phyloP scores from a whole-genome alignment of 805 yeast species.

The Yarrowia sp. region DNA sequence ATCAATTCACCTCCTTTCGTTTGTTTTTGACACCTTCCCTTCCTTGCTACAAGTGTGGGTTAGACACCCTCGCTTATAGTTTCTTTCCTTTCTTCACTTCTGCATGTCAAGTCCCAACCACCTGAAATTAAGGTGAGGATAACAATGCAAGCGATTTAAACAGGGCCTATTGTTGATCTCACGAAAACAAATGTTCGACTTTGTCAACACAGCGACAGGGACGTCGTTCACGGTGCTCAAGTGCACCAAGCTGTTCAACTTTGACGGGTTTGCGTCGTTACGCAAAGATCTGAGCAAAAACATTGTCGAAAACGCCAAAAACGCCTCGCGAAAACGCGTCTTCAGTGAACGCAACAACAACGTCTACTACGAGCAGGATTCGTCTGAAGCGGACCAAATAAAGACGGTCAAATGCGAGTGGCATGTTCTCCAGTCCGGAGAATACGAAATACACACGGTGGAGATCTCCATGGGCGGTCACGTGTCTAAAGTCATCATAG shows the following conservation, averaged over 20 bases:
- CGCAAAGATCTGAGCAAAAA: slow-evolving; percentile 10
- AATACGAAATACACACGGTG: slow-evolving; percentile 1
- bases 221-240: slow-evolving; percentile 41
- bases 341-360: slow-evolving; percentile 33
- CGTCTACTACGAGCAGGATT: slow-evolving; percentile 30
- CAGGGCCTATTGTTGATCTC: background rate
- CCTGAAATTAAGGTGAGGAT: background rate
- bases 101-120: background rate
- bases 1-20: too few species aligned
- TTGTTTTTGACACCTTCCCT: too few species aligned
- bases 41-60: too few species aligned
- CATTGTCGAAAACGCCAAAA: slow-evolving; percentile 28
- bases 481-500: slow-evolving; percentile 22
- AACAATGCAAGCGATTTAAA: background rate
- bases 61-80: too few species aligned
- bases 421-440: slow-evolving; percentile 17
- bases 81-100: too few species aligned
- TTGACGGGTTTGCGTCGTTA: slow-evolving; percentile 1
- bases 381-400: slow-evolving; percentile 8
- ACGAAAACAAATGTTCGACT: slow-evolving; percentile 34
- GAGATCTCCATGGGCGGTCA: slow-evolving; percentile 11
- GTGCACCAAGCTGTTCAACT: slow-evolving; percentile 35
- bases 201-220: slow-evolving; percentile 39
- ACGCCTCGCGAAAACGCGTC: slow-evolving; percentile 35
- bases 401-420: slow-evolving; percentile 26